Evolutionary conservation across 768 basidiomycete genomes (phyloP).

Genomic region (Mycena amicta): DNA sequence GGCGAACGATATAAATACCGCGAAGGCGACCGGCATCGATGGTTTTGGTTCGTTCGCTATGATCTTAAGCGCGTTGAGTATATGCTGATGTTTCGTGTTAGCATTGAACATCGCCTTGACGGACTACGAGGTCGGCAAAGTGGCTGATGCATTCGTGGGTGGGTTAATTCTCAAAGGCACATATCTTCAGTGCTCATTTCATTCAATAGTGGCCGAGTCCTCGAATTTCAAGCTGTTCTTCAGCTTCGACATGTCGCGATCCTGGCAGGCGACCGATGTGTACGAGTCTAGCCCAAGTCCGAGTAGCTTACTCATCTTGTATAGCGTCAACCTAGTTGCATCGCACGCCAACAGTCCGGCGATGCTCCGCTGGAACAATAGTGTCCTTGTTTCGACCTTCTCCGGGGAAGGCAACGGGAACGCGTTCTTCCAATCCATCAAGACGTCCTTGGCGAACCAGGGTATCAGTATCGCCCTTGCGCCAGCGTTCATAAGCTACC

Average conservation of each 20-base stretch:
- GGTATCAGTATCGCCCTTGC: slow-evolving; percentile 34
- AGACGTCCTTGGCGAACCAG: slow-evolving; percentile 15
- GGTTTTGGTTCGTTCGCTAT: slow-evolving; percentile 25
- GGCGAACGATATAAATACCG: slow-evolving; percentile 28
- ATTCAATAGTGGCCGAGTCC: slow-evolving; percentile 31
- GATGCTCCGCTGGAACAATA: slow-evolving; percentile 29
- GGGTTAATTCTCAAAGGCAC: too few relatives aligned
- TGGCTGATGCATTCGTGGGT: slow-evolving; percentile 35
- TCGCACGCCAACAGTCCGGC: slow-evolving; percentile 33
- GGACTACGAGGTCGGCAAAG: slow-evolving; percentile 28
- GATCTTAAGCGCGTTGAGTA: not conserved
- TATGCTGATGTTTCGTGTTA: not conserved
- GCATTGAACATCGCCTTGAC: slow-evolving; percentile 28
- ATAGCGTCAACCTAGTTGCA: slow-evolving; percentile 26
- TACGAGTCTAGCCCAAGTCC: not conserved
- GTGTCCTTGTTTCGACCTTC: slow-evolving; percentile 39
- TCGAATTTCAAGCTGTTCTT: slow-evolving; percentile 39
- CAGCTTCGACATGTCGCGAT: slow-evolving; percentile 42
- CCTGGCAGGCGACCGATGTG: slow-evolving; percentile 23
- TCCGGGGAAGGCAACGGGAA: slow-evolving; percentile 37
- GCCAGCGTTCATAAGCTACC: slow-evolving; percentile 32
- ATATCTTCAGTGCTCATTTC: too few relatives aligned
- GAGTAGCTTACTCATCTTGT: too few relatives aligned
- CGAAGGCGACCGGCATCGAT: slow-evolving; percentile 27
- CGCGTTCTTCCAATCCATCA: slow-evolving; percentile 24